Evolutionary conservation across 169 alveolate genomes (phyloP).

Genomic region (Neospora caninum): DNA sequence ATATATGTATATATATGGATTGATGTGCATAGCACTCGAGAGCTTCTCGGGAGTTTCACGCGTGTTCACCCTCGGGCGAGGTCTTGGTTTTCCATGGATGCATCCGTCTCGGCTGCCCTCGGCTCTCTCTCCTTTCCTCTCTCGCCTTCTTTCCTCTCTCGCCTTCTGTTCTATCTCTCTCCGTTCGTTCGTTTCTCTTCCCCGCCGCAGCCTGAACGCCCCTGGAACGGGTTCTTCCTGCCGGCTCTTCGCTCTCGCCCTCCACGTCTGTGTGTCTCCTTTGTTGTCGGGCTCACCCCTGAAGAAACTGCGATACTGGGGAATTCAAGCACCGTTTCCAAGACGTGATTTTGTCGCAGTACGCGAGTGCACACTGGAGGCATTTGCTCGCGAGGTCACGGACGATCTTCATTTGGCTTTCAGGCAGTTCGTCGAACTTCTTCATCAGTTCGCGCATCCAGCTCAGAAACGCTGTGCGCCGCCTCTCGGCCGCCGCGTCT

Average conservation of each 20-base stretch:
- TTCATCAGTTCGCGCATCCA: constrained; percentile 30
- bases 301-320: constrained; percentile 32
- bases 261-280: background rate
- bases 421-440: background rate
- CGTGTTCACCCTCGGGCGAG: too few relatives aligned
- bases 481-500: constrained; percentile 16
- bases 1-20: background rate
- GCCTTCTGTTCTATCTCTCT: too few relatives aligned
- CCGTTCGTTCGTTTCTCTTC: too few relatives aligned
- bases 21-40: too few relatives aligned
- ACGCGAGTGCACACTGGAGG: constrained; percentile 57
- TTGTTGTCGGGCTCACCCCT: background rate
- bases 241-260: too few relatives aligned
- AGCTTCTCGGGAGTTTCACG: too few relatives aligned
- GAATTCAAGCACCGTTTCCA: constrained; percentile 65
- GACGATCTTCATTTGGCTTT: background rate
- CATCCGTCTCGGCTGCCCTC: too few relatives aligned
- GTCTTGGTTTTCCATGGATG: too few relatives aligned
- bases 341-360: constrained; percentile 59
- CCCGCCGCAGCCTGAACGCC: too few relatives aligned
- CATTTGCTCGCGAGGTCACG: constrained; percentile 41
- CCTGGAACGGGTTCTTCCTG: too few relatives aligned
- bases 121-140: background rate
- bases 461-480: constrained; percentile 30
- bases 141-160: background rate